These are phyloP conservation scores for Neonectria neomacrospora DNA, from an alignment of 2,329 filamentous ascomycete species.

Conservation along the genomic window DNA sequence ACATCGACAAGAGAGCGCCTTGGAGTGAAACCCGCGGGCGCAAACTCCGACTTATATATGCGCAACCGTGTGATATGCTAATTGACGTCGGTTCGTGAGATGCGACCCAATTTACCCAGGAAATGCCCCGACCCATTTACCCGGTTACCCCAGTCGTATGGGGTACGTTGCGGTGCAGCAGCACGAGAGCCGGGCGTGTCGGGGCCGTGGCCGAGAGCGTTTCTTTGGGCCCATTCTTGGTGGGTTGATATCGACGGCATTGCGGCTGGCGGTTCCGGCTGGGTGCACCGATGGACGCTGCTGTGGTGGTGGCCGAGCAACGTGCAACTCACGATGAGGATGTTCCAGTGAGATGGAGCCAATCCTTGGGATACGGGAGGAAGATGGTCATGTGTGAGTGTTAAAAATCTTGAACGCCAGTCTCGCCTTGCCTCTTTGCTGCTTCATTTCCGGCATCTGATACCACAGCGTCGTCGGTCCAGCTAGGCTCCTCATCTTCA, in stretches of 20 bases:
- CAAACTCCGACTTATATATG: conserved; percentile 19
- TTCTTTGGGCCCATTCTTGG: conserved; percentile 9
- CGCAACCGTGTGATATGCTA: conserved; percentile 12
- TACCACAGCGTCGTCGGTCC: conserved; percentile 59
- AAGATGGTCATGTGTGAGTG: not conserved
- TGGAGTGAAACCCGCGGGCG: not conserved
- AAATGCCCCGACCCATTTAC: conserved; percentile 34
- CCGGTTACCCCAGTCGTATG: conserved; percentile 31
- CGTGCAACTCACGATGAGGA: not conserved
- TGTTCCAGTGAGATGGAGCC: not conserved
- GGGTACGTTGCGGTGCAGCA: not conserved
- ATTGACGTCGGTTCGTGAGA: conserved; percentile 10
- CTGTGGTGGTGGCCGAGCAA: not conserved
- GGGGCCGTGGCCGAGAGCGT: not conserved
- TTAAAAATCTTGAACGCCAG: conserved; percentile 78
- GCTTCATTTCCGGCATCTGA: conserved; percentile 22
- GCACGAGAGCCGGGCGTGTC: not conserved
- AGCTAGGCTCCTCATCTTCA: conserved; percentile 79
- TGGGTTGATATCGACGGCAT: conserved; percentile 27
- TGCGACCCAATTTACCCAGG: conserved; percentile 39
- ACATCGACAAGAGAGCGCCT: not conserved
- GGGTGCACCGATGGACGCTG: not conserved
- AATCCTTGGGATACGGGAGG: not conserved
- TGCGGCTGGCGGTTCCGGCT: conserved; percentile 34
- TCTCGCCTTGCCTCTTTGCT: conserved; percentile 63